Evolutionary conservation across 176 grass and related monocot species (phyloP).

Genomic region (Bolboschoenus planiculmis): DNA sequence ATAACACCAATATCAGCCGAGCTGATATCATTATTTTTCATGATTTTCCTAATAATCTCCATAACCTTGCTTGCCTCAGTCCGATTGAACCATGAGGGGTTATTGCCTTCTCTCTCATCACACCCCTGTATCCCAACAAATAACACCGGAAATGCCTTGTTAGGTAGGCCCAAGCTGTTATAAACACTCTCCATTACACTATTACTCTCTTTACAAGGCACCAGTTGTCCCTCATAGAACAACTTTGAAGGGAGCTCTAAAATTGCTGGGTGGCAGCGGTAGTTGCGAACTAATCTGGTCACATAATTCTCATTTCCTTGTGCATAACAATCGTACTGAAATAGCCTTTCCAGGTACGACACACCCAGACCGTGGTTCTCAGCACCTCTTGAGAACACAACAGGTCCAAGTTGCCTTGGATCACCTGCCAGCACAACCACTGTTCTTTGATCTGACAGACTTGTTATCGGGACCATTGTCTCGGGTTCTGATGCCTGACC

Average conservation of each 20-base stretch:
- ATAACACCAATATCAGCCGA: constrained; percentile 80
- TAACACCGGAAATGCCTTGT: constrained; percentile 81
- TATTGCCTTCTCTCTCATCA: constrained; percentile 94
- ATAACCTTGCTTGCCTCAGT: constrained; percentile 90
- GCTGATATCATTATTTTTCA: constrained; percentile 26
- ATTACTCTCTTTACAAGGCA: constrained; percentile 50
- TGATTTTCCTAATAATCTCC: constrained; percentile 67
- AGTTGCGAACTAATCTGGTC: constrained; percentile 73
- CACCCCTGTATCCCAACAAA: constrained; percentile 94
- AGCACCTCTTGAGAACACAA: constrained; percentile 62
- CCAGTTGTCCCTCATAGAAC: constrained; percentile 61
- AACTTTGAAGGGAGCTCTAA: constrained; percentile 79
- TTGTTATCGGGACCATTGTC: constrained; percentile 65
- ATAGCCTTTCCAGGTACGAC: constrained; percentile 65
- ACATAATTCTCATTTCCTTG: constrained; percentile 53
- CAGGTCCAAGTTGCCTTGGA: constrained; percentile 79
- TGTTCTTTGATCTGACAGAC: constrained; percentile 52
- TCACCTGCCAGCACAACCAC: constrained; percentile 91
- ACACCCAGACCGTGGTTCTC: constrained; percentile 54
- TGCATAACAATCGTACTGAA: constrained; percentile 47
- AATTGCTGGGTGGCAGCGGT: constrained; percentile 93
- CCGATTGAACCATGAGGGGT: constrained; percentile 95
- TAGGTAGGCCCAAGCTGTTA: constrained; percentile 53
- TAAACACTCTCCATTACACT: constrained; percentile 38
- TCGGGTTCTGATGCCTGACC: constrained; percentile 94